Evolutionary conservation across 306 rosid species (phyloP), one percentile per base, ranked within the genome.

Genomic region (Cucumis hystrix): DNA sequence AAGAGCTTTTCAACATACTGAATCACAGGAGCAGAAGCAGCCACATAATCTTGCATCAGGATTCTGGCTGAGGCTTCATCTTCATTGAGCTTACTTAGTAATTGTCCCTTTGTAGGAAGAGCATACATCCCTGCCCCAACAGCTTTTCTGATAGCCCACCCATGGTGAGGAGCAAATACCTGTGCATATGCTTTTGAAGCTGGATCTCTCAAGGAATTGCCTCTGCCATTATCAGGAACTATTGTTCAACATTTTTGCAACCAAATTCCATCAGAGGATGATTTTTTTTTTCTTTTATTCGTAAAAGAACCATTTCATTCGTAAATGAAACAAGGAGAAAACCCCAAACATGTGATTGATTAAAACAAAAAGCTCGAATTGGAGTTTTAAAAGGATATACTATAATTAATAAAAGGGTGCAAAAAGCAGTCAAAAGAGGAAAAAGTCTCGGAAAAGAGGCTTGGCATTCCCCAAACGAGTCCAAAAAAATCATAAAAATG

Each of bases 111-210:
- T 16, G 98, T 87, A 47, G 97, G 98, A 78, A 95, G 90, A 58
- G 86, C 86, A 79, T 89, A 95, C 98, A 95, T 89, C 83, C 97
- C 98, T 11, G 91, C 98, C 12, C 88, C 88, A 81, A 92, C 98
- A 54, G 93, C 97, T 83, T 84, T 92, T 85, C 97, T 87, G 80
- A 95, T 92, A 17, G 87, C 90, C 98, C 98, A 95, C 20, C 89
- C 89, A 83, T 95, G 98, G 82, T 95, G 81, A 37, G 96, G 96
- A 65, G 96, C 96, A 81, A 92, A 83, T 74, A 84, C 93, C 80
- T 89, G 87, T 43, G 88, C 87, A 18, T 95, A 95, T 74, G 98
- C 96, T 83, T 85, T 95, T 79, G 96, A 89, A 82, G 98, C 98
- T 65, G 97, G 83, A 89, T 80, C 91, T 85, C 75, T 92, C 56